phyloP scores from a whole-genome alignment of 306 rosid species.

The Senna siamea region DNA sequence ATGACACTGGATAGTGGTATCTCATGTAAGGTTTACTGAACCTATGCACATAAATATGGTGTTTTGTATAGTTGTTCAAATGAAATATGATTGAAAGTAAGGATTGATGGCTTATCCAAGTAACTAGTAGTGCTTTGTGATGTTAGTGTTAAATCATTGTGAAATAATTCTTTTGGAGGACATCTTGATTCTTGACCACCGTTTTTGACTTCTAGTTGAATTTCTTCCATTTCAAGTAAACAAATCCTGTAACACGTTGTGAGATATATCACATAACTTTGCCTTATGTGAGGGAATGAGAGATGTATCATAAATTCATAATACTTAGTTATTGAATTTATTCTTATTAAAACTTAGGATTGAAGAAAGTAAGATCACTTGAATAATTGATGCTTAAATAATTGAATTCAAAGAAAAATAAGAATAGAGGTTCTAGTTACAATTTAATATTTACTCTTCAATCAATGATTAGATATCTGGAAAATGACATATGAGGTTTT shows the following conservation, averaged over 20 bases:
- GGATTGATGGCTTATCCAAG: neutral
- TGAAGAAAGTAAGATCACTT: neutral
- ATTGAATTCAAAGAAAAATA: neutral
- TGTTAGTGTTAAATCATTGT: constrained; percentile 10
- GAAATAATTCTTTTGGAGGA: neutral
- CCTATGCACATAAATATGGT: constrained; percentile 6
- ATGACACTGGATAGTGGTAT: neutral
- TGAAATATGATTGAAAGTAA: neutral
- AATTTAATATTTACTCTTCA: neutral
- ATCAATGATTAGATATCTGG: constrained; percentile 4
- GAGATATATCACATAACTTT: neutral
- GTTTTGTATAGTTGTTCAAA: constrained; percentile 11
- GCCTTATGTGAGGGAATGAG: neutral
- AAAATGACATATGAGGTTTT: constrained; percentile 5
- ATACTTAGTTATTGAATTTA: neutral
- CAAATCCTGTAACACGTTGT: constrained; percentile 23
- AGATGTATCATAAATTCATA: too few species aligned
- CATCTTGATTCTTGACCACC: neutral
- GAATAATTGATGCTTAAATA: neutral
- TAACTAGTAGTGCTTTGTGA: constrained; percentile 10
- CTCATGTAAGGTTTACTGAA: constrained; percentile 2
- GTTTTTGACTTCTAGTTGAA: neutral
- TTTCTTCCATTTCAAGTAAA: neutral
- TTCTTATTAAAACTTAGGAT: neutral
- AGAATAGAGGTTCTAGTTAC: constrained; percentile 3